Percentiles rank a stretch among this genome's conserved stretches.
phyloP scores from a whole-genome alignment of 192 early-diverging fungal species.

The Entomortierella parvispora region DNA sequence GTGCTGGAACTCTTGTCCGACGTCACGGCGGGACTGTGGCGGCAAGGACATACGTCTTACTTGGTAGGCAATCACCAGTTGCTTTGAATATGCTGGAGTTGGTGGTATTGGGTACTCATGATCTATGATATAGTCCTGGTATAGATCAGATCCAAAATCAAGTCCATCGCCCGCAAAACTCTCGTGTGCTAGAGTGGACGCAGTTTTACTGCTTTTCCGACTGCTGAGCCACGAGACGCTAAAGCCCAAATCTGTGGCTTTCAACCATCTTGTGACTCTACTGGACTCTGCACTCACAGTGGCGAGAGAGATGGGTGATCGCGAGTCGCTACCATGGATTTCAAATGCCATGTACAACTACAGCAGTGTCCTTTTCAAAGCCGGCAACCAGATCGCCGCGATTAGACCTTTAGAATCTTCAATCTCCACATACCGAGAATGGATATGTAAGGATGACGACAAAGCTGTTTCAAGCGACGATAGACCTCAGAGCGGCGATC shows the following conservation, averaged over 20 bases:
- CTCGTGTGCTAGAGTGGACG: conserved; percentile 36
- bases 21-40: conserved; percentile 16
- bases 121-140: conserved; percentile 3
- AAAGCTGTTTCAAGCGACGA: neutral
- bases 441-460: conserved; percentile 15
- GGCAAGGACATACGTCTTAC: conserved; percentile 1
- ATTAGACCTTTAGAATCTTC: conserved; percentile 47
- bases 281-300: conserved; percentile 38
- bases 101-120: no score
- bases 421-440: conserved; percentile 10
- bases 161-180: conserved; percentile 28
- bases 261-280: conserved; percentile 7
- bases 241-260: no score
- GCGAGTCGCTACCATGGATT: conserved; percentile 61
- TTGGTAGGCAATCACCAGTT: conserved; percentile 7
- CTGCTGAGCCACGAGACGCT: neutral
- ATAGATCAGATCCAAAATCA: neutral
- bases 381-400: conserved; percentile 33
- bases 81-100: neutral
- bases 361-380: conserved; percentile 53
- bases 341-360: conserved; percentile 62
- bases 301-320: conserved; percentile 26
- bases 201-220: conserved; percentile 33
- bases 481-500: neutral
- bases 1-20: conserved; percentile 10